Base-by-base conservation (phyloP, 208 protist genomes). In the Crithidia mellificae region DNA sequence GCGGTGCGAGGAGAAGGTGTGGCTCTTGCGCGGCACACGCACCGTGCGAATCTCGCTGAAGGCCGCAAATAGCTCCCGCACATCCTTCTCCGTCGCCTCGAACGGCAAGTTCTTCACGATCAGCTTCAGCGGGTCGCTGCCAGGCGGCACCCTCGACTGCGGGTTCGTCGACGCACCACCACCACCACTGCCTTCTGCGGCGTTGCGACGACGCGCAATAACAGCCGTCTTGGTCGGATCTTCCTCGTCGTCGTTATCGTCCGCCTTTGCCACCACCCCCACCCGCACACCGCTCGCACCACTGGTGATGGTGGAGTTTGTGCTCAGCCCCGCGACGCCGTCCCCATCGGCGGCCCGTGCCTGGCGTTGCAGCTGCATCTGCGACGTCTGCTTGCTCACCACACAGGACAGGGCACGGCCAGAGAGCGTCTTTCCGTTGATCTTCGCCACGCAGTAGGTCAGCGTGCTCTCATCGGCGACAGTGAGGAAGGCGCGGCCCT, bases 71-170 rank as follows among this genome's bases (percentile, higher is more conserved):
- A 99, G 83, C 43, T 99, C 87, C 4, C 87, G 74, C n/a, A 99
- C 57, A 74, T 99, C 98, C 41, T 93, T 85, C 52, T 88, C 77
- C 8, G 87, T 99, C 17, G 98, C 97, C 81, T 99, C 97, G 79
- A 99, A 99, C 3, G 98, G 94, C 12, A 99, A 74, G 80, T 99
- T 99, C 78, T 98, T 97, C 34, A 99, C 89, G 5, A 99, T 80
- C 20, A 99, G 63, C 77, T 99, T 99, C 43, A 85, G 80, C 43
- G 90, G 84, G 63, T 97, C 83, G 71, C 83, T 80, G 11, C 92
- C 92, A 11, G 82, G 70, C n/a, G 92, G 92, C 34, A 91, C 69
- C 46, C 41, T 55, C 22, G 63, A 62, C 34, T 51, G 32, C 41
- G 55, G 22, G n/a, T 38, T 34, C 15, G 29, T 6, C 19, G 43